Evolutionary conservation across 2,329 filamentous ascomycete genomes (phyloP), one percentile per base, ranked within the genome.

Genomic region (Lojkania enalia): DNA sequence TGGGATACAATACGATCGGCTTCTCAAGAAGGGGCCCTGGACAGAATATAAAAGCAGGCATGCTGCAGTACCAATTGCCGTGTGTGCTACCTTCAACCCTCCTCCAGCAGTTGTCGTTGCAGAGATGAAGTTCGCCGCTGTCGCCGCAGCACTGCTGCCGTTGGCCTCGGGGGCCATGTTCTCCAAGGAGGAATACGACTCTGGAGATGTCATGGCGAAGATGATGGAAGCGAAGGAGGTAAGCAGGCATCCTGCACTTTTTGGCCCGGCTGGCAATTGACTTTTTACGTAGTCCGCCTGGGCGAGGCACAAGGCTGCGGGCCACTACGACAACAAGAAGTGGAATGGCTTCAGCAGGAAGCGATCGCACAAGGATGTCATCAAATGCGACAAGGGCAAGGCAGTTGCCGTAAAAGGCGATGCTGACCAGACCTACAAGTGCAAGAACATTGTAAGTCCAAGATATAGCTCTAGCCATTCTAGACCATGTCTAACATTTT

Each of bases 391-490:
- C 20, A 41, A 71, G 40, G 70, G 69, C 39, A 51, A 61, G 4
- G 68, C 67, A 4, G 61, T 64, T 39, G 70, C 65, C 23, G 66
- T 70, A 29, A 56, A 60, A 39, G 67, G 66, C 48, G 67, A 72
- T 25, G 50, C 67, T 14, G 63, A 64, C 42, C 67, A 71, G 53
- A 71, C 69, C 2, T 72, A 72, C 60, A 65, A 64, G 46, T 72
- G 69, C 57, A 69, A 70, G 48, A 62, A 69, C 44, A 72, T 80
- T 11, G 78, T 81, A 52, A 69, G 79, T 11, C 74, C 77, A 55
- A 45, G 19, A 30, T 37, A 14, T 5, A 5, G 9, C 11, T 11
- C 9, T 16, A 12, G 7, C 19, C n/a, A 29, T 7, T 20, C 20
- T 11, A 35, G 15, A 19, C 21, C 32, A 27, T 20, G 14, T 30